Evolutionary conservation across 2,329 filamentous ascomycete species (phyloP), one percentile per base, ranked within the genome.

Genomic region (Clonostachys chloroleuca): DNA sequence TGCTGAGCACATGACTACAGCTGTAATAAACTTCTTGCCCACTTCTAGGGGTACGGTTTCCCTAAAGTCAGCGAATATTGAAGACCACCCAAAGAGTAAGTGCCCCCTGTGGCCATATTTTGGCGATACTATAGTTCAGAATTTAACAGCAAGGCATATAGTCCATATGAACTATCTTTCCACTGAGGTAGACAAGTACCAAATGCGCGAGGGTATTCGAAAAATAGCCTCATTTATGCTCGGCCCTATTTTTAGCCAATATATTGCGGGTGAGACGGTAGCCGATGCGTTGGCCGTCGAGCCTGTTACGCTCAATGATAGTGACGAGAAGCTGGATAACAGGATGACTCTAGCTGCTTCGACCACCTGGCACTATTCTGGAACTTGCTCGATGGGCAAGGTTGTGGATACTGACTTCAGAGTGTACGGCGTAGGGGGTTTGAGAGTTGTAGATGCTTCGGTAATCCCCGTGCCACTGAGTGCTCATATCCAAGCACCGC

Each of bases 361-460:
- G 63, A 75, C 75, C 0, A 78, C 82, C 51, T 60, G 58, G 55
- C 80, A 83, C 57, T 72, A 74, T 2, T 73, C 70, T 0, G 75
- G 74, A 44, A 78, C 75, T 1, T 75, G 70, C 45, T 67, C 75
- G 0, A 83, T 83, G 55, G 80, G 80, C 3, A 66, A 67, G 5
- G 78, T 82, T 1, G 60, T 84, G n/a, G 77, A 84, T 56, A 68
- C 65, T 0, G 66, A 74, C 47, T 81, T 83, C 57, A 66, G 71
- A 6, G 80, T 84, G 2, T 62, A 69, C 13, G 78, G 78, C 2
- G 50, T 58, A 4, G 46, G 57, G 41, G 52, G 55, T 6, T 54
- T 68, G 3, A 48, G 63, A 5, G 56, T 66, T 5, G 61, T 66
- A 10, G 65, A 68, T 51, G 62, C 63, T 9, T 64, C 62, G 4